Percentiles rank a stretch among this genome's conserved stretches.
These are phyloP conservation scores for Periglandula ipomoeae DNA, from an alignment of 2,329 filamentous ascomycete genomes.

Conservation along the genomic window DNA sequence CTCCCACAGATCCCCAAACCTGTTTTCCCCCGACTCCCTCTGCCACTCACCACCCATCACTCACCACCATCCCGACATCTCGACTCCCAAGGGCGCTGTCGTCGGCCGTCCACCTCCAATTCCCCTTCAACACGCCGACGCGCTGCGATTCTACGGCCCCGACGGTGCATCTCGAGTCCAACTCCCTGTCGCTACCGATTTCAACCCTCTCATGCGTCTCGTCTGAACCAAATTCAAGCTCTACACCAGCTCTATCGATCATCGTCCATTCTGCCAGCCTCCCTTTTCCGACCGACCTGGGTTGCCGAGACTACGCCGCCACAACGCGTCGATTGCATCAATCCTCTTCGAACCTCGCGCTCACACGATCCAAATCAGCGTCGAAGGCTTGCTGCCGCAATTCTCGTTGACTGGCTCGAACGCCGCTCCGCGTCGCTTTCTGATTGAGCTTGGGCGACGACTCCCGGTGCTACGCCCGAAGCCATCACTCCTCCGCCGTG, in stretches of 20 bases:
- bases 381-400: not conserved
- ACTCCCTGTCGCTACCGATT: not conserved
- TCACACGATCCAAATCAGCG: not conserved
- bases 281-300: not conserved
- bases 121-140: not conserved
- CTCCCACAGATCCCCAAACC: not conserved
- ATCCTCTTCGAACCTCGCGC: not conserved
- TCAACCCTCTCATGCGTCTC: not conserved
- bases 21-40: not conserved
- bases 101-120: not conserved
- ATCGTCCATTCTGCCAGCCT: not conserved
- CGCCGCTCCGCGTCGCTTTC: not conserved
- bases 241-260: slow-evolving; percentile 1
- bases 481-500: not conserved
- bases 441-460: not conserved
- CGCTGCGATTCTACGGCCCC: not conserved
- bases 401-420: not conserved
- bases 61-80: not conserved
- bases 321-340: not conserved
- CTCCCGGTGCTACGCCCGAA: not conserved
- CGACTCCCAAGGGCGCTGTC: not conserved
- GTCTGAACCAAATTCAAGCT: not conserved
- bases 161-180: not conserved
- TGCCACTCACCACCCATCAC: not conserved
- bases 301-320: not conserved